Base-by-base conservation (phyloP, 345 rosid species). In the Fremontodendron californicum region DNA sequence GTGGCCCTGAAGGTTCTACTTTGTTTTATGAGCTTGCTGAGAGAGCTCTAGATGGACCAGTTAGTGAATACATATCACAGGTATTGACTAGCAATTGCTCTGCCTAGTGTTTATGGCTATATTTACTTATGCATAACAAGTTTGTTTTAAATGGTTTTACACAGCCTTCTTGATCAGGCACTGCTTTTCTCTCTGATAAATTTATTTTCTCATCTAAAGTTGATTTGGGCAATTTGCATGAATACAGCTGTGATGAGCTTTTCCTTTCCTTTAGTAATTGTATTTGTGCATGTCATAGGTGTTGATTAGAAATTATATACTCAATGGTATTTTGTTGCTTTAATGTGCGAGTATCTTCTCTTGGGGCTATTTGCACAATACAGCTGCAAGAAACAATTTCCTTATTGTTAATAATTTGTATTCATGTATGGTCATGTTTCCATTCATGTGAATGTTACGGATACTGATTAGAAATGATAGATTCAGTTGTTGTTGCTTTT, bases 11-110 rank as follows among this genome's bases (percentile, higher is more conserved):
- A 82, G 98, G 98, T 60, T 89, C 25, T 82, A 83, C 84, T 45
- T 37, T 90, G 79, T 82, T 86, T 69, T 96, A 92, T 70, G 91
- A 90, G 82, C 94, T 96, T 78, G 99, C 99, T 18, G 98, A 91
- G 90, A 93, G 98, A 87, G 97, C 96, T 31, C 82, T 88, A 72
- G 98, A 96, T 81, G 85, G 86, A 5, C 88, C 89, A 67, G 82
- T 90, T 45, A 82, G 68, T 1, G 93, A 89, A 70, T 86, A 92
- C 77, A 85, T 96, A 62, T 80, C 97, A 46, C 93, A 92, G 95
- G 98, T 96, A 84, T 57, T 72, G 74, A 33, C n/a, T 33, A 2
- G 10, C 23, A 33, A 12, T 16, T 62, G 21, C 67, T 33, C 8
- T 54, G 48, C 29, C 46, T 18, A 21, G 49, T 54, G 21, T 37